Base-by-base conservation (phyloP, 2,329 filamentous ascomycete genomes). In the Cucurbitaria berberidis region DNA sequence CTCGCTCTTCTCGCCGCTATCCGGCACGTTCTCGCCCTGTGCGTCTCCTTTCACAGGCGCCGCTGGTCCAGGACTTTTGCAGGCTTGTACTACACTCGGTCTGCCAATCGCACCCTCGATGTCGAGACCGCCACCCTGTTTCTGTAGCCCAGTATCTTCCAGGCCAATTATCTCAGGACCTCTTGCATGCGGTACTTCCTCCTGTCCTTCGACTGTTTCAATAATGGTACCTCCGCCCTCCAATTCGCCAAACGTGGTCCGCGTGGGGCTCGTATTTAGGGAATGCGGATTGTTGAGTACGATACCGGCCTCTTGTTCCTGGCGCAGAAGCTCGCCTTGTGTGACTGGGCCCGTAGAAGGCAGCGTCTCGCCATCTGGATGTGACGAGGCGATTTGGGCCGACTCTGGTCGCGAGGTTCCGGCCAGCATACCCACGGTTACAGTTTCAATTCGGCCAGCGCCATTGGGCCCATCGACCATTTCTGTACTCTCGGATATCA, bases 151-250 rank as follows among this genome's bases (percentile, higher is more conserved):
- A 60, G 91, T 89, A 70, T 99, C 95, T 63, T 90, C 87, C 53
- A 92, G 86, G 4, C 93, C 93, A 45, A 98, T 89, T 63, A 91
- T 83, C 26, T 91, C 86, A 0, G 95, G 95, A 0, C 93, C 93
- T 35, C 91, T 84, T 0, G 90, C 91, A 74, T 96, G 91, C 5
- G 92, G 90, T 2, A 77, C 67, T 46, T 86, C 81, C 53, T 90
- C 88, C 48, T 77, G 77, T 7, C 72, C 74, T 54, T 76, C 75
- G 49, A 77, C 62, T 7, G 69, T 73, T 35, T 74, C 65, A 15
- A 69, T 53, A 5, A 70, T 65, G 30, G 66, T 57, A n/a, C 41
- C 81, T 22, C 53, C 63, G 29, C 54, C 62, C 30, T 66, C 69
- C 5, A 58, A 52, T n/a, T 72, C 67, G 40, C 62, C 56, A 54